Base-by-base conservation (phyloP, 352 stramenopile genomes). In the Phytophthora palmivora region DNA sequence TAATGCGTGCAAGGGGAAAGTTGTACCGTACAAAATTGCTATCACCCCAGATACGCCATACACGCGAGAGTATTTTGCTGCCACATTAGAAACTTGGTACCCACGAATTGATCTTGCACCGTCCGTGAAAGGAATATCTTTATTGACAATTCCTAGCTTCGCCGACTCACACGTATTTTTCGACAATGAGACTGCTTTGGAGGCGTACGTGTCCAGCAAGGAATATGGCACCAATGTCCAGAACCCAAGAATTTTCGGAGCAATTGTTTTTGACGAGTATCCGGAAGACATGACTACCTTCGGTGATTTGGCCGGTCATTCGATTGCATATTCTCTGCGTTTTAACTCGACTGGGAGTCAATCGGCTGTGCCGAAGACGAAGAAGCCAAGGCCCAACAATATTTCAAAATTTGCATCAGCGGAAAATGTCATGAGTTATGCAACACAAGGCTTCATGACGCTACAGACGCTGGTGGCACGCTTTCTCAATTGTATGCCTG, bases 1-100 rank as follows among this genome's bases (percentile, higher is more conserved):
- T 0, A 33, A 36, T 10, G 71, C 72, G 6, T 94, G 84, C 45
- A 54, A 64, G 26, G 74, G 63, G 16, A 83, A 78, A 39, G 58
- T 94, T 50, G 64, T 89, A 6, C 82, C 82, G 12, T 91, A 89
- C 72, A 91, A 89, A 45, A 73, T 94, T 38, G 80, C 79, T 4
- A 87, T 94, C 46, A 76, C 82, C 2, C 84, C 84, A 0, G 82
- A 94, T 61, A 90, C 67, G 0, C 18, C 63, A 2, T 94, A 83
- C 54, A 92, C 84, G n/a, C 79, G 84, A 8, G 33, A 78, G 18
- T 94, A 94, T 47, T 76, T 94, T 32, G 55, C 70, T 0, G 33
- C 53, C 10, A 49, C 70, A 1, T 34, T 94, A 42, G 70, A 81
- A 34, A 46, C 39, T 14, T 94, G 82, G 82, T 79, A 92, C 32